phyloP scores from a whole-genome alignment of 331 rosid genomes.

The Rhamnella rubrinervis region DNA sequence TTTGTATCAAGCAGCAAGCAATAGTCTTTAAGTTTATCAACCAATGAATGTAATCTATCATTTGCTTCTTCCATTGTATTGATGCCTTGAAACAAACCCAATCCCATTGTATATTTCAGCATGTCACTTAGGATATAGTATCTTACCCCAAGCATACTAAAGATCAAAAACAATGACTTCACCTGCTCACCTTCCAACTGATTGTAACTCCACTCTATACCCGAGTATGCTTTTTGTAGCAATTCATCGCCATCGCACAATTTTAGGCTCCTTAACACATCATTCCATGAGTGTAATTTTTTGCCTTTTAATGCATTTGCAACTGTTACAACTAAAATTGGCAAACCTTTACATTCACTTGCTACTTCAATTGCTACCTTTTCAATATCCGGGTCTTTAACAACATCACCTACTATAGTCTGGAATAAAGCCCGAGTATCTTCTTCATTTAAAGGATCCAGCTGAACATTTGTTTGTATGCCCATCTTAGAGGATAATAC shows the following conservation, averaged over 20 bases:
- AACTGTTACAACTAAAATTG: conserved; percentile 17
- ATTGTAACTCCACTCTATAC: not conserved
- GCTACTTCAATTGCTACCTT: conserved; percentile 4
- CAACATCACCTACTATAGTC: not conserved
- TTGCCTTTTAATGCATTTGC: not conserved
- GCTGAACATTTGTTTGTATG: not conserved
- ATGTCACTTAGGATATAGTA: not conserved
- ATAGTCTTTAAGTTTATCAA: conserved; percentile 1
- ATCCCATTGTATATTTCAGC: conserved; percentile 9
- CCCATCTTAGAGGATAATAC: conserved; percentile 22
- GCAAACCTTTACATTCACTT: conserved; percentile 13
- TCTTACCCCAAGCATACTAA: too few relatives aligned
- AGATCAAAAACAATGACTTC: not conserved
- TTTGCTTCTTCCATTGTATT: too few relatives aligned
- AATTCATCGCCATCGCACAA: not conserved
- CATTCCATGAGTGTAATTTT: not conserved
- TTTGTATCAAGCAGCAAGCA: not conserved
- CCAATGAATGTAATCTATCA: not conserved
- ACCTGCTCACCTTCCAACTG: not conserved
- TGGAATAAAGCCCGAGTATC: conserved; percentile 27
- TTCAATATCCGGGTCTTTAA: not conserved
- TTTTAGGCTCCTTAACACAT: not conserved
- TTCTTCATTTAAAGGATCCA: not conserved
- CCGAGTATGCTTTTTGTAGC: not conserved
- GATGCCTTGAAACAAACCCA: not conserved